These are phyloP conservation scores for Xylaria sp. DNA, from an alignment of 2,329 filamentous ascomycete genomes.

Conservation along the genomic window DNA sequence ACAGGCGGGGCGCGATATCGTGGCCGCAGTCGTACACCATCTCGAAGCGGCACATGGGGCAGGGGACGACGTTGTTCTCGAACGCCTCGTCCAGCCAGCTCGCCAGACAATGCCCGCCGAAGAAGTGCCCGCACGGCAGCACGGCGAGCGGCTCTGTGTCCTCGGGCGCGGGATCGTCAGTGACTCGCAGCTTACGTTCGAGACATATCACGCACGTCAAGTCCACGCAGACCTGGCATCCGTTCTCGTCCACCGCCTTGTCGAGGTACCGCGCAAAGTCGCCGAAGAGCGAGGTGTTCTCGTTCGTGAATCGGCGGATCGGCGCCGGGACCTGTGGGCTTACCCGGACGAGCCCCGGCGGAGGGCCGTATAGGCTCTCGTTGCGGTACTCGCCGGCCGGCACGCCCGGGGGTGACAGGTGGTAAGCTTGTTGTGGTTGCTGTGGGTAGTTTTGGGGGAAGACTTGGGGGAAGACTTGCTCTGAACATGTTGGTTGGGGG, in stretches of 20 bases:
- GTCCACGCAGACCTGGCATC: conserved; percentile 13
- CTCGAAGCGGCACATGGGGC: conserved; percentile 29
- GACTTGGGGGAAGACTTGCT: not conserved
- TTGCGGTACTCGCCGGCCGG: not conserved
- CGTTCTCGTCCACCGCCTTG: conserved; percentile 6
- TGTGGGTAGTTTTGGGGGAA: not conserved
- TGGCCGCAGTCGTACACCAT: conserved; percentile 28
- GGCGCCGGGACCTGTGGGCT: not conserved
- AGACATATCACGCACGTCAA: conserved; percentile 31
- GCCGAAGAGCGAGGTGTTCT: conserved; percentile 24
- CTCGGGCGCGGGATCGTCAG: not conserved
- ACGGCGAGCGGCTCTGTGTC: conserved; percentile 14
- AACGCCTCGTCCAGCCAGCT: conserved; percentile 1
- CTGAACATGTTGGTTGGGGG: not conserved
- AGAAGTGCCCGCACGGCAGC: conserved; percentile 34
- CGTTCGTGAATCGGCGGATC: conserved; percentile 4
- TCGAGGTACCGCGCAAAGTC: conserved; percentile 28
- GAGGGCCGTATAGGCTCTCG: not conserved
- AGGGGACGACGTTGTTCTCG: not conserved
- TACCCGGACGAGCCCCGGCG: conserved; percentile 22
- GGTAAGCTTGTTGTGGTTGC: not conserved
- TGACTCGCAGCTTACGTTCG: conserved; percentile 18
- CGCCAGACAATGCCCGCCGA: conserved; percentile 21
- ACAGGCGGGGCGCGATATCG: not conserved
- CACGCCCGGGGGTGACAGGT: conserved; percentile 3